Conservation (phyloP, 768 basidiomycete genomes). For the Tulasnella sp. region DNA sequence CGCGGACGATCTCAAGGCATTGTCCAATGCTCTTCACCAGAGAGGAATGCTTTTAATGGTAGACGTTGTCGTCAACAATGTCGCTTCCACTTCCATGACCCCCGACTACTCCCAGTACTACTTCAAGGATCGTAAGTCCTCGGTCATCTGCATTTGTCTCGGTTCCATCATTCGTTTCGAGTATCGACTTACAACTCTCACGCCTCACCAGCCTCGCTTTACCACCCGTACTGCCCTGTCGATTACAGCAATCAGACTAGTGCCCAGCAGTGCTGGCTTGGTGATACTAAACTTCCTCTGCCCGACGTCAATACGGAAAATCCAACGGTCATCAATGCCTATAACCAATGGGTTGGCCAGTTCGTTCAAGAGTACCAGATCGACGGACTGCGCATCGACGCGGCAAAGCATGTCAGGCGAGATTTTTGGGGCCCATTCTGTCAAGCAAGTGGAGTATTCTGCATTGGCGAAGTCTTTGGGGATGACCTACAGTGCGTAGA, state of each 20-base stretch:
- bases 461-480: conserved; percentile 69
- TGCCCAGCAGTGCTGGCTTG: conserved; percentile 72
- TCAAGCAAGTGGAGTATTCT: conserved; percentile 66
- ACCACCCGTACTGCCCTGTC: conserved; percentile 69
- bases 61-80: conserved; percentile 76
- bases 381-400: conserved; percentile 83
- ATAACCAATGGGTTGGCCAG: conserved; percentile 53
- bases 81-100: conserved; percentile 53
- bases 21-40: conserved; percentile 52
- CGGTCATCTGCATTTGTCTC: neutral
- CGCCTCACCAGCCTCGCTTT: conserved; percentile 26
- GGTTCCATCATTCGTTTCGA: conserved; percentile 14
- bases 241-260: conserved; percentile 57
- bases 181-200: neutral
- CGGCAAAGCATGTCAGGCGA: conserved; percentile 48
- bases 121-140: conserved; percentile 47
- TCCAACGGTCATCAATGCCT: conserved; percentile 45
- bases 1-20: conserved; percentile 53
- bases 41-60: conserved; percentile 82
- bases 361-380: conserved; percentile 61
- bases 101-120: conserved; percentile 56
- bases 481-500: conserved; percentile 29
- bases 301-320: conserved; percentile 71
- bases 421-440: conserved; percentile 70
- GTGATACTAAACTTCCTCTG: conserved; percentile 58